Conservation (phyloP, 768 basidiomycete genomes). For the Calvatia gigantea region DNA sequence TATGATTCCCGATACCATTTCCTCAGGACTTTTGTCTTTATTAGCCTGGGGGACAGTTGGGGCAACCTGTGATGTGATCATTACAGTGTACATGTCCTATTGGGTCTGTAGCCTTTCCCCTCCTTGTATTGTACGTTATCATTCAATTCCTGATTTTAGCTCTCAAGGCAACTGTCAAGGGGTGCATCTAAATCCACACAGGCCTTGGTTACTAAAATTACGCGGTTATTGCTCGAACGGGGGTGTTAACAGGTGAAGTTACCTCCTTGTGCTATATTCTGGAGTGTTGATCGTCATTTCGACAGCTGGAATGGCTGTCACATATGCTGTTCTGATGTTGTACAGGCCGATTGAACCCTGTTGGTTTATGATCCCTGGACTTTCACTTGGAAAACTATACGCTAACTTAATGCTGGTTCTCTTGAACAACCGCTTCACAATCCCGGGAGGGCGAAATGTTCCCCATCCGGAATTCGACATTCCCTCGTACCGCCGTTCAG, state of each 20-base stretch:
- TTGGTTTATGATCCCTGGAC: background rate
- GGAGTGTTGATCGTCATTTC: background rate
- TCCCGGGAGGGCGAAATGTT: background rate
- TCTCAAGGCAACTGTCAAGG: background rate
- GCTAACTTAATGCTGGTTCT: slow-evolving; percentile 3
- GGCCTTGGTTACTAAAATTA: background rate
- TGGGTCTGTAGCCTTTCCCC: background rate
- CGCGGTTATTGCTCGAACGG: slow-evolving; percentile 2
- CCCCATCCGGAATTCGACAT: background rate
- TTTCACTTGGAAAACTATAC: slow-evolving; percentile 1
- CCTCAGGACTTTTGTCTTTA: too few relatives aligned
- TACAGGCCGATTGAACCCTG: background rate
- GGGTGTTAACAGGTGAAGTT: background rate
- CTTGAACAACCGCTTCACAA: slow-evolving; percentile 4
- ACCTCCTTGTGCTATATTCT: background rate
- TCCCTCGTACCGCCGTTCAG: background rate
- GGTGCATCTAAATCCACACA: background rate
- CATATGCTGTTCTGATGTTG: background rate
- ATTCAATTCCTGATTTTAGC: background rate
- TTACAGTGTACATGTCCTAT: slow-evolving; percentile 1
- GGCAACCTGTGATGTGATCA: background rate
- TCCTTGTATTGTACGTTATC: background rate
- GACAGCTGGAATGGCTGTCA: background rate
- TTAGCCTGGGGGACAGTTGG: background rate
- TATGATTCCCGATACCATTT: too few relatives aligned